Evolutionary conservation across 306 rosid species (phyloP), one percentile per base, ranked within the genome.

Genomic region (Gillenia trifoliata): DNA sequence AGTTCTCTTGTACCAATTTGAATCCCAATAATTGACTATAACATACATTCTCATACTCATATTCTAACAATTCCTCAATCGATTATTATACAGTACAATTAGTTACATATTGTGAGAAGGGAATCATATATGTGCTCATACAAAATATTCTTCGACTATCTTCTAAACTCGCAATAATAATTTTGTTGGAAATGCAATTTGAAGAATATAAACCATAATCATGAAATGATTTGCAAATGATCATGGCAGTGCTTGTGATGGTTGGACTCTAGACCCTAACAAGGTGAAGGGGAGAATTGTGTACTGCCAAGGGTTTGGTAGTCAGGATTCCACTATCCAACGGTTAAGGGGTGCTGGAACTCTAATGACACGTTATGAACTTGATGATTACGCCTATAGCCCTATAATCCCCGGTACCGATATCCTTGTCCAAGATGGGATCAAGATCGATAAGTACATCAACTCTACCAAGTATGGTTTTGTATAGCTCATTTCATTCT

Each of bases 201-300:
- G 19, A 16, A 59, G 29, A 25, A 25, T 25, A 59, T 20, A 26
- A 25, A 59, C 16, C 20, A 38, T 61, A 73, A 20, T 29, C 22
- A 62, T 61, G 15, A 11, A 43, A 33, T 47, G 8, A 62, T 72
- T 12, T 34, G 70, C 9, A 75, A 45, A 47, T 59, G 52, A 45
- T 15, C 52, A 63, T 75, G 75, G 64, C 81, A 89, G 98, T 80
- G 83, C 86, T 57, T 93, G 97, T 82, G 94, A 93, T 38, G 60
- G 56, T 43, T 87, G 85, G 75, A 86, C 89, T 13, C 68, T 93
- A 19, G 67, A 52, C 76, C 11, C 75, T 82, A 65, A 83, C 68
- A 84, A 80, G 69, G 97, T 93, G 85, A 74, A 54, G 81, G 97
- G 96, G 2, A 93, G 34, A 73, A 87, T 91, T 59, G 91, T 91